phyloP scores from a whole-genome alignment of 2,329 filamentous ascomycete species.

The Penicillium sp. region DNA sequence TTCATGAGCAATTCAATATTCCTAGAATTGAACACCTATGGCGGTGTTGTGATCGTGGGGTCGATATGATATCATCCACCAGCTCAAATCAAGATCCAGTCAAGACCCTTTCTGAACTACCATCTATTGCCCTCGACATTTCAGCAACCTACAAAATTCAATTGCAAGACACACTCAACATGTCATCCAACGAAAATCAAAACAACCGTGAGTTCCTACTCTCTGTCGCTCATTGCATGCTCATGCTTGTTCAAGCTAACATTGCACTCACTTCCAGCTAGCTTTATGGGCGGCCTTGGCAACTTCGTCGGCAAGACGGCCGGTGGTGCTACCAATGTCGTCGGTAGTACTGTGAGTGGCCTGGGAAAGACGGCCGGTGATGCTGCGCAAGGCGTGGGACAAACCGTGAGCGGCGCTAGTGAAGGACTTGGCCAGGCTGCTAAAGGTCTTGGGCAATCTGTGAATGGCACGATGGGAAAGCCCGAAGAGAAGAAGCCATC shows the following conservation, averaged over 20 bases:
- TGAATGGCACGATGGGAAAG: conserved; percentile 17
- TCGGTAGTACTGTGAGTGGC: conserved; percentile 23
- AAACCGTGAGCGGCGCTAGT: conserved; percentile 26
- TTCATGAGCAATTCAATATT: no score
- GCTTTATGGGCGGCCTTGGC: conserved; percentile 21
- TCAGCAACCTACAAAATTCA: neutral
- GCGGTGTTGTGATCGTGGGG: no score
- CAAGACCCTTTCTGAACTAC: no score
- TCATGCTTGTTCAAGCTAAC: conserved; percentile 6
- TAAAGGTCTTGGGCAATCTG: conserved; percentile 23
- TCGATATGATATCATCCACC: no score
- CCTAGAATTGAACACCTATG: no score
- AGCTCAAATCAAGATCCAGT: no score
- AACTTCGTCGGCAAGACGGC: conserved; percentile 25
- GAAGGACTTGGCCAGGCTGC: conserved; percentile 22
- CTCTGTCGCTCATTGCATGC: no score
- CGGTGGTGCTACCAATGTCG: conserved; percentile 19
- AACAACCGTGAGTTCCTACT: conserved; percentile 7
- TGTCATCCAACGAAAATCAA: conserved; percentile 8
- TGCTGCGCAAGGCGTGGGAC: conserved; percentile 24
- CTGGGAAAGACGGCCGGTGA: conserved; percentile 25
- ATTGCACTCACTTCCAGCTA: conserved; percentile 1
- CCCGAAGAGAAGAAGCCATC: conserved; percentile 19
- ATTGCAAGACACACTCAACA: neutral
- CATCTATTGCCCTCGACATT: no score